Base-by-base conservation (phyloP, 2,329 filamentous ascomycete genomes). In the Xylariaceae sp. region DNA sequence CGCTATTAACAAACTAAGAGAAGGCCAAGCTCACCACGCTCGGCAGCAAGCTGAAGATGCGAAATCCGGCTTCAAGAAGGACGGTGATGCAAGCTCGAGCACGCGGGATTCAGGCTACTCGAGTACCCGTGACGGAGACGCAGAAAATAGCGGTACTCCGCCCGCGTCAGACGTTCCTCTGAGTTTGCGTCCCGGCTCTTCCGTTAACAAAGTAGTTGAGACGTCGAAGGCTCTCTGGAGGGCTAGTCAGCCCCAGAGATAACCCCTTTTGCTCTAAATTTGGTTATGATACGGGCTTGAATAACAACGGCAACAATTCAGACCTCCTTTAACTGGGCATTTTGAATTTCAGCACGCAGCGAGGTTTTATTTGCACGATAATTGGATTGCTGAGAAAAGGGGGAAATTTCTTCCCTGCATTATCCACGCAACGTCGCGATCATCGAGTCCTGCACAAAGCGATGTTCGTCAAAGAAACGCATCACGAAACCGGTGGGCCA, bases 1-100 rank as follows among this genome's bases (percentile, higher is more conserved):
- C 53, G 86, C 86, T 39, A 88, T 88, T 71, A 88, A 88, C 74
- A 88, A 88, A 75, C 75, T 88, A 51, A 80, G 85, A 59, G 86
- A 88, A 72, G 82, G 83, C 1, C 82, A 85, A 47, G 56, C 56
- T 7, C 59, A 66, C 13, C 76, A 81, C 66, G 85, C 85, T n/a
- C 75, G 76, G 47, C 75, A 73, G 60, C 82, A 79, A 56, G 74
- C 74, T 45, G 80, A 85, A 69, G 82, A 82, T 8, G 67, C 67
- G 18, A 74, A 75, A 11, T 77, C 77, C 15, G 70, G 67, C 73
- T 4, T 62, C 72, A 2, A 67, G 37, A 78, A 77, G 52, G 80
- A 82, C 66, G 79, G 75, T 59, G 78, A 75, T 51, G 74, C 78
- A 48, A 75, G 73, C 56, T 70, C 75, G 64, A 71, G 68, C 23